These are phyloP conservation scores for Epichloe elymi DNA, from an alignment of 2,329 filamentous ascomycete genomes.

Conservation along the genomic window DNA sequence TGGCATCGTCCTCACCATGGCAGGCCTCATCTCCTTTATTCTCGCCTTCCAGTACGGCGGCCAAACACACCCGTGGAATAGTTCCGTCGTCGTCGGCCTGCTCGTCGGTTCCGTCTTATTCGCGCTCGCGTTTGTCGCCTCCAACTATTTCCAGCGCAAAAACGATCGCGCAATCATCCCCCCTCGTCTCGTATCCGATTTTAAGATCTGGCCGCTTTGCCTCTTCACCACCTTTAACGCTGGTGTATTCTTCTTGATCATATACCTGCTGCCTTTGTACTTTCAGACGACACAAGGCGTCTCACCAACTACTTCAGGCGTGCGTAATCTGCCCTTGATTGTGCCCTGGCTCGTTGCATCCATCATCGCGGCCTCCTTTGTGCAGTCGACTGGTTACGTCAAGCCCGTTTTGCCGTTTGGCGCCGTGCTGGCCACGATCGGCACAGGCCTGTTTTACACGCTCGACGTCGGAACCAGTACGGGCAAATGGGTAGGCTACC, in stretches of 20 bases:
- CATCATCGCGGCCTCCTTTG: background rate
- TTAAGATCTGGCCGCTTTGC: conserved; percentile 24
- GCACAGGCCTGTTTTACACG: conserved; percentile 29
- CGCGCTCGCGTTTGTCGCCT: conserved; percentile 20
- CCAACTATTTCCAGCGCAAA: conserved; percentile 23
- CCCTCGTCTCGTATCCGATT: conserved; percentile 25
- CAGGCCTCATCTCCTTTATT: conserved; percentile 30
- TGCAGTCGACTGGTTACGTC: conserved; percentile 25
- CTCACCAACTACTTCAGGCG: conserved; percentile 26
- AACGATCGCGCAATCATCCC: conserved; percentile 21
- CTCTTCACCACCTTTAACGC: conserved; percentile 26
- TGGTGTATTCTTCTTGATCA: conserved; percentile 16
- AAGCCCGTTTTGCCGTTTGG: conserved; percentile 28
- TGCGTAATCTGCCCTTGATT: conserved; percentile 26
- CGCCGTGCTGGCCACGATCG: conserved; percentile 21
- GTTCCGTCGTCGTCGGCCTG: conserved; percentile 14
- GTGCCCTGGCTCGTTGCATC: conserved; percentile 19
- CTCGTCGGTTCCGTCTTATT: conserved; percentile 20
- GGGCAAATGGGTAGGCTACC: conserved; percentile 31
- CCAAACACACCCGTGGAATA: conserved; percentile 18
- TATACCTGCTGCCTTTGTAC: conserved; percentile 32
- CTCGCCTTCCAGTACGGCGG: conserved; percentile 38
- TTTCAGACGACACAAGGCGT: conserved; percentile 32
- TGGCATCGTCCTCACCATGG: conserved; percentile 18
- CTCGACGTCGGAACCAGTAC: conserved; percentile 20